Conservation (phyloP, 176 grass and related monocot genomes). For the Bolboschoenus planiculmis region DNA sequence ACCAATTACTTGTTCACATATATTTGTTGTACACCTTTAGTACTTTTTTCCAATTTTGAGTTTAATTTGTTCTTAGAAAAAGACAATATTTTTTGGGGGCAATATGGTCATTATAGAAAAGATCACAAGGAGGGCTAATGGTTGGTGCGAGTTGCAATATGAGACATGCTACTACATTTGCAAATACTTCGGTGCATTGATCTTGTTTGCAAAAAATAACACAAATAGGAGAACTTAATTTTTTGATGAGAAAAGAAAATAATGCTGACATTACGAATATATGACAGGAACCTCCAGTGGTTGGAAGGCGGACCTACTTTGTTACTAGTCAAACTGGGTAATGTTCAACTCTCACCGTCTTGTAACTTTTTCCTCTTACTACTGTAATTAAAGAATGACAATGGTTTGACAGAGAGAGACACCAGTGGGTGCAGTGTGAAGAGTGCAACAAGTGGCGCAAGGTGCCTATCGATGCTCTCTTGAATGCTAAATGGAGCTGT, state of each 20-base stretch:
- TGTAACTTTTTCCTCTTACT: background rate
- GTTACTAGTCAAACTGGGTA: constrained; percentile 66
- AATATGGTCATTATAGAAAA: background rate
- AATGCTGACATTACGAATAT: background rate
- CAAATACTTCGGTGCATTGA: background rate
- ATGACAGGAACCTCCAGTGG: constrained; percentile 75
- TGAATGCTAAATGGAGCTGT: constrained; percentile 81
- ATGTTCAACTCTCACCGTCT: constrained; percentile 8
- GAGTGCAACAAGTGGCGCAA: constrained; percentile 94
- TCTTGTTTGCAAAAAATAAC: background rate
- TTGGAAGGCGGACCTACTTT: constrained; percentile 87
- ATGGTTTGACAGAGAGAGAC: constrained; percentile 45
- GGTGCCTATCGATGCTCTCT: constrained; percentile 60
- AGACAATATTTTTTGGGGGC: background rate
- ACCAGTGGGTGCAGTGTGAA: constrained; percentile 94
- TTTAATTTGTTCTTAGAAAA: background rate
- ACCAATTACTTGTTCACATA: background rate
- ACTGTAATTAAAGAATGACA: constrained; percentile 19
- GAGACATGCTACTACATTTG: background rate
- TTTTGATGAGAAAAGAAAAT: background rate
- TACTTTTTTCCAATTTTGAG: background rate
- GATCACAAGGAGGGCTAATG: background rate
- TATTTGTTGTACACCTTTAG: background rate
- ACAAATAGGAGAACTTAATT: background rate
- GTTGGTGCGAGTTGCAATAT: background rate